Percentiles rank a stretch among this genome's conserved stretches.
Conservation (phyloP, 176 grass and related monocot genomes). For the Carex parvula region DNA sequence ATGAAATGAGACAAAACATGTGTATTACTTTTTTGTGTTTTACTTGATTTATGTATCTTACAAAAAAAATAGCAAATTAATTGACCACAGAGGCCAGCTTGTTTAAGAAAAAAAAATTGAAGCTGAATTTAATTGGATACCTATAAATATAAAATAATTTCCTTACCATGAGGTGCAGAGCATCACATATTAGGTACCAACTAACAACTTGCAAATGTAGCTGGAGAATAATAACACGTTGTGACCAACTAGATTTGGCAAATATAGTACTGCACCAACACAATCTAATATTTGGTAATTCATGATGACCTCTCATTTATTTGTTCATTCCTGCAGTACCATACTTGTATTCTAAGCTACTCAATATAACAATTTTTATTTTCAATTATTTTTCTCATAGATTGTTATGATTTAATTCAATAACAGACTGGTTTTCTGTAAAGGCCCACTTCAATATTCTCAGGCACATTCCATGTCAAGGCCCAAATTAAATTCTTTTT, state of each 20-base stretch:
- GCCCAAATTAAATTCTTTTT: too few species aligned
- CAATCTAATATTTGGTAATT: background rate
- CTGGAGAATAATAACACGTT: background rate
- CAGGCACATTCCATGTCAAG: too few species aligned
- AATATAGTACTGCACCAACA: background rate
- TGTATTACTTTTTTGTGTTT: background rate
- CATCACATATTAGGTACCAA: background rate
- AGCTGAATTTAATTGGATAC: background rate
- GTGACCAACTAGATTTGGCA: conserved; percentile 2
- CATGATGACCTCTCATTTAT: too few species aligned
- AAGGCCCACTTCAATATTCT: background rate
- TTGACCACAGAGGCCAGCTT: background rate
- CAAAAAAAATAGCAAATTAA: background rate
- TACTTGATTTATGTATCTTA: too few species aligned
- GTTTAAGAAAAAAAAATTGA: too few species aligned
- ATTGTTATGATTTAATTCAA: too few species aligned
- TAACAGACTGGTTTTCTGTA: background rate
- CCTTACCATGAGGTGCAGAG: background rate
- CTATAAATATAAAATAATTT: too few species aligned
- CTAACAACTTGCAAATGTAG: too few species aligned
- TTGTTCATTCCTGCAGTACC: too few species aligned
- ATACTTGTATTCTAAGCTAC: background rate
- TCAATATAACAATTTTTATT: background rate
- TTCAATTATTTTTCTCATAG: background rate
- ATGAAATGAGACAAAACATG: background rate